Conservation (phyloP, 2,329 filamentous ascomycete species). For the Fusarium sp. region DNA sequence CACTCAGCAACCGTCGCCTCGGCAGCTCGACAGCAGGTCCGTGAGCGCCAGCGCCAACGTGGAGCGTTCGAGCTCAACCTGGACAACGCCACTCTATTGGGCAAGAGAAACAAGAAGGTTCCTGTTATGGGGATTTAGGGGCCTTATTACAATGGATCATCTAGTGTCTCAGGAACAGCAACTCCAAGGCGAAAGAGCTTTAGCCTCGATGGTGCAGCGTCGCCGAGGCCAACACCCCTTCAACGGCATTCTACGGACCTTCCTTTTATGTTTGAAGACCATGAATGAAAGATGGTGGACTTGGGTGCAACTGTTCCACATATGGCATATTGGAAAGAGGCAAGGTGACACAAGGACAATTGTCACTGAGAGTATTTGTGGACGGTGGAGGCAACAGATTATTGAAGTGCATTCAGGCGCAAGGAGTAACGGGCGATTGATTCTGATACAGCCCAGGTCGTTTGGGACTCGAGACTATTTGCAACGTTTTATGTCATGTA, state of each 20-base stretch:
- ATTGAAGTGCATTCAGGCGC: constrained; percentile 45
- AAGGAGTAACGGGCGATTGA: constrained; percentile 47
- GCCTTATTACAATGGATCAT: constrained; percentile 25
- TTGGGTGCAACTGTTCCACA: constrained; percentile 14
- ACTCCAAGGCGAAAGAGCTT: constrained; percentile 15
- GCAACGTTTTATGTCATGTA: constrained; percentile 42
- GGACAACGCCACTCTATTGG: constrained; percentile 89
- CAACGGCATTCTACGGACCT: constrained; percentile 35
- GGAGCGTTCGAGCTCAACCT: constrained; percentile 93
- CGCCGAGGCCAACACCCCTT: constrained; percentile 22
- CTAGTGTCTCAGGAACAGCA: constrained; percentile 9
- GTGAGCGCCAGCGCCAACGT: constrained; percentile 74
- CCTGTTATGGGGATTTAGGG: constrained; percentile 59
- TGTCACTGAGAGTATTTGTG: constrained; percentile 7
- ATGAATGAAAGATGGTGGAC: constrained; percentile 19
- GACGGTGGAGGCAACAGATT: constrained; percentile 15
- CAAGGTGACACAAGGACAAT: not conserved
- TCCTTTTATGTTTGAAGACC: constrained; percentile 33
- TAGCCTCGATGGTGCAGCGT: constrained; percentile 34
- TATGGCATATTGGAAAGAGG: constrained; percentile 30
- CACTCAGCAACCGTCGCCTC: constrained; percentile 87
- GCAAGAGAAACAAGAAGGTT: constrained; percentile 73
- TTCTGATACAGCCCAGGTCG: constrained; percentile 26
- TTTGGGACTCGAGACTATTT: constrained; percentile 36
- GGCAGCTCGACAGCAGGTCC: constrained; percentile 84